Evolutionary conservation across 1,284 basidiomycete genomes (phyloP).

Genomic region (Kwoniella shivajii): DNA sequence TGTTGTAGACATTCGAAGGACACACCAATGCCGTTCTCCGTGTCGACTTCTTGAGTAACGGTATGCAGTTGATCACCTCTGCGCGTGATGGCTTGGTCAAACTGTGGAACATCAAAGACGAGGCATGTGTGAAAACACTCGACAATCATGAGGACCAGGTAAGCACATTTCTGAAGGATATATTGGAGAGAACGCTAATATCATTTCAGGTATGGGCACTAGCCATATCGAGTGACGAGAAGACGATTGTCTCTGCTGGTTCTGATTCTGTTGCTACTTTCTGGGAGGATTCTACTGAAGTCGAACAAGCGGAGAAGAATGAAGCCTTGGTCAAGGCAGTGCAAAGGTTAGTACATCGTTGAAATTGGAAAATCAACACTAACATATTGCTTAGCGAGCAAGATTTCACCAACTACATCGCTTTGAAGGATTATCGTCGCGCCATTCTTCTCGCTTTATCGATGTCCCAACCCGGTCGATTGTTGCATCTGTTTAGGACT

Average conservation of each 20-base stretch:
- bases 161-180: conserved; percentile 29
- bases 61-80: conserved; percentile 83
- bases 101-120: conserved; percentile 88
- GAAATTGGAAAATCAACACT: neutral
- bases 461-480: conserved; percentile 88
- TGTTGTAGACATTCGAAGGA: conserved; percentile 79
- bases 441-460: conserved; percentile 88
- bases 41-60: conserved; percentile 81
- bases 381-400: conserved; percentile 69
- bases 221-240: conserved; percentile 73
- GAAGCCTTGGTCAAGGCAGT: conserved; percentile 69
- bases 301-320: conserved; percentile 70
- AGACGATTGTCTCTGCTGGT: conserved; percentile 82
- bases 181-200: neutral
- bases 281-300: conserved; percentile 90
- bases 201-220: conserved; percentile 79
- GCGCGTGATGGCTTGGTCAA: conserved; percentile 95
- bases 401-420: conserved; percentile 88
- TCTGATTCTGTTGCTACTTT: conserved; percentile 92
- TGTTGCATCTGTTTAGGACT: conserved; percentile 76
- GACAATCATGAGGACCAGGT: conserved; percentile 98
- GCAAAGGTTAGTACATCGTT: conserved; percentile 64
- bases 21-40: conserved; percentile 96
- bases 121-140: conserved; percentile 82
- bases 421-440: conserved; percentile 83